Percentiles rank a stretch among this genome's conserved stretches.
Conservation (phyloP, 371 early-diverging fungal species). For the Apophysomyces sp. region DNA sequence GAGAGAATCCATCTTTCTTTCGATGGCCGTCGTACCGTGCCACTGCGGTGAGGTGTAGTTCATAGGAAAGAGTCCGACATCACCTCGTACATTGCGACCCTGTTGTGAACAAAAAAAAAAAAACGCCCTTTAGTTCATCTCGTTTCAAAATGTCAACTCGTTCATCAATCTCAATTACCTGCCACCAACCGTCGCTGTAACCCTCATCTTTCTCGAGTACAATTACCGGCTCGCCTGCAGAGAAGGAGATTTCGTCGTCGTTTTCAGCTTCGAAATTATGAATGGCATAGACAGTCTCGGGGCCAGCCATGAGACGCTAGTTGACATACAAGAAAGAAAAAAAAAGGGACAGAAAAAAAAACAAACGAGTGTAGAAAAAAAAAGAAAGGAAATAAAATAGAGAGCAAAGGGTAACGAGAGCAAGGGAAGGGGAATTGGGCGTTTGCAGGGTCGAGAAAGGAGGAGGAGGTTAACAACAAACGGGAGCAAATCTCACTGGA, state of each 20-base stretch:
- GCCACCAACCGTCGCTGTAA: conserved; percentile 88
- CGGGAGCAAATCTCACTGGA: not conserved
- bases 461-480: not conserved
- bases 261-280: conserved; percentile 72
- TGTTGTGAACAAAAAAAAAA: not conserved
- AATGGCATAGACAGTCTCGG: conserved; percentile 65
- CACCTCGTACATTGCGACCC: conserved; percentile 53
- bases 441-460: conserved; percentile 1
- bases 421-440: conserved; percentile 5
- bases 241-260: conserved; percentile 76
- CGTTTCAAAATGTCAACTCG: not conserved
- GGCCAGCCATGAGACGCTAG: conserved; percentile 24
- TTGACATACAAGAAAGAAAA: conserved; percentile 2
- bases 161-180: conserved; percentile 42
- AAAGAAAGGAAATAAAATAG: not conserved
- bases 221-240: conserved; percentile 68
- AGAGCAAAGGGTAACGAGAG: conserved; percentile 1
- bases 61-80: conserved; percentile 68
- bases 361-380: conserved; percentile 6
- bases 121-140: not conserved
- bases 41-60: conserved; percentile 44
- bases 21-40: conserved; percentile 2
- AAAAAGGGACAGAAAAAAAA: conserved; percentile 2
- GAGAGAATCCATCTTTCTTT: conserved; percentile 5
- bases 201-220: conserved; percentile 79